A percentile compares a stretch with the other conserved stretches of the same genome.
phyloP scores from a whole-genome alignment of 768 basidiomycete species.

The Rossbeevera mucosa region DNA sequence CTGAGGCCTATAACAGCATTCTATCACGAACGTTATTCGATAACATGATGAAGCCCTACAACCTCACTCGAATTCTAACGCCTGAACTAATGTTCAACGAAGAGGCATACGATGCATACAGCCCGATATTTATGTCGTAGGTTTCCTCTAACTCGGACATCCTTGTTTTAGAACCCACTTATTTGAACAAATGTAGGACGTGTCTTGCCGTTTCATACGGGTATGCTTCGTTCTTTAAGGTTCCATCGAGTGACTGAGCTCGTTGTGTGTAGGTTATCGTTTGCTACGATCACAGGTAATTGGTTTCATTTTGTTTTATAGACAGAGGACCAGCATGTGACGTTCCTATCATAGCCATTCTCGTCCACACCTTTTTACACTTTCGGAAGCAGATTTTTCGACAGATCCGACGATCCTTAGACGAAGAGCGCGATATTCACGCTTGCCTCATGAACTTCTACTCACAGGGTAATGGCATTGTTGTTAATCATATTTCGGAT shows the following conservation, averaged over 20 bases:
- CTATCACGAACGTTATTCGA: slow-evolving; percentile 61
- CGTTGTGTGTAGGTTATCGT: slow-evolving; percentile 67
- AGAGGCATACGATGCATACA: slow-evolving; percentile 49
- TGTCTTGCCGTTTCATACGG: slow-evolving; percentile 30
- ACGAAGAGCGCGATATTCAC: slow-evolving; percentile 81
- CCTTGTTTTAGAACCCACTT: slow-evolving; percentile 5
- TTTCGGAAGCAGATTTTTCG: slow-evolving; percentile 76
- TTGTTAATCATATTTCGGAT: not conserved
- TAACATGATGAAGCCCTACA: slow-evolving; percentile 51
- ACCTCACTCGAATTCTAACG: slow-evolving; percentile 55
- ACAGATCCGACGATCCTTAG: slow-evolving; percentile 62
- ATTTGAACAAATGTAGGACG: slow-evolving; percentile 11
- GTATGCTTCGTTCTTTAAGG: slow-evolving; percentile 4
- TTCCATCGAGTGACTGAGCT: slow-evolving; percentile 25
- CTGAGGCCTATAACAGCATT: slow-evolving; percentile 36
- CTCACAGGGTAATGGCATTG: slow-evolving; percentile 34
- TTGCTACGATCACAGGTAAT: slow-evolving; percentile 71
- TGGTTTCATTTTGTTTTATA: not conserved
- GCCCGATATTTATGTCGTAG: slow-evolving; percentile 54
- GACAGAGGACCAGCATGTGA: not conserved
- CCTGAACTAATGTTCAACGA: slow-evolving; percentile 49
- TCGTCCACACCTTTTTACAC: slow-evolving; percentile 44
- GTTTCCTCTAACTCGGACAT: slow-evolving; percentile 14
- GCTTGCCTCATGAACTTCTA: slow-evolving; percentile 77
- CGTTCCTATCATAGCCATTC: slow-evolving; percentile 14